A percentile compares a stretch with the other conserved stretches of the same genome.
Evolutionary conservation across 83 land plant genomes (phyloP).

Genomic region (Isoetes engelmannii): DNA sequence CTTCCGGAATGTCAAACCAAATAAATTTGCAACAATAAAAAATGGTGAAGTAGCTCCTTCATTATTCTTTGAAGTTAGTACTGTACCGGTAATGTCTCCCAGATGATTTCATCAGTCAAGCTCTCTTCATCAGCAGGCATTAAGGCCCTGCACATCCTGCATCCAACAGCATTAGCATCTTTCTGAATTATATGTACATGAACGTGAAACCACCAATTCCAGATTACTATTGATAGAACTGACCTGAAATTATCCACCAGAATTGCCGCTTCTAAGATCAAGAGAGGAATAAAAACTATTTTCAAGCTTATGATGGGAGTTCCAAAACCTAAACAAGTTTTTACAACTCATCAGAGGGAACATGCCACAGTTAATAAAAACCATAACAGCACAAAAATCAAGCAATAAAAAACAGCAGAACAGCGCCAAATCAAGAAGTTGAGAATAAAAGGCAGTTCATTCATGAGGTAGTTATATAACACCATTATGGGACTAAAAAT

Average conservation of each 20-base stretch:
- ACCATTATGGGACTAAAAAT: no score
- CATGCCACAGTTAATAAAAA: no score
- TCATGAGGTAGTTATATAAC: no score
- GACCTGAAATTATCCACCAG: conserved; percentile 87
- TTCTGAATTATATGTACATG: neutral
- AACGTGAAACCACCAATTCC: neutral
- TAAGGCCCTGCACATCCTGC: conserved; percentile 88
- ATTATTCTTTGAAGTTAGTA: neutral
- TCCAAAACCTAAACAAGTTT: conserved; percentile 35
- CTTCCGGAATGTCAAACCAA: no score
- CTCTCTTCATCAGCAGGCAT: conserved; percentile 98
- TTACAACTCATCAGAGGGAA: no score
- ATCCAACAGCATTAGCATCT: neutral
- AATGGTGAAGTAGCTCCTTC: neutral
- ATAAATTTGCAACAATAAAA: neutral
- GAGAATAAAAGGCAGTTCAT: no score
- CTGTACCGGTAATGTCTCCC: conserved; percentile 98
- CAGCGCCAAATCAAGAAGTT: no score
- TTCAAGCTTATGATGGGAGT: conserved; percentile 55
- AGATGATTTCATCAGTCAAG: conserved; percentile 95
- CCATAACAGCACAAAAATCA: no score
- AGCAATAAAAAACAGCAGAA: no score
- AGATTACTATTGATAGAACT: neutral
- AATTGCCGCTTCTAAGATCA: conserved; percentile 56
- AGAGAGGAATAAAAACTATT: conserved; percentile 77